Conservation (phyloP, 225 moss, liverwort and hornwort genomes). For the Physcomitrium patens region DNA sequence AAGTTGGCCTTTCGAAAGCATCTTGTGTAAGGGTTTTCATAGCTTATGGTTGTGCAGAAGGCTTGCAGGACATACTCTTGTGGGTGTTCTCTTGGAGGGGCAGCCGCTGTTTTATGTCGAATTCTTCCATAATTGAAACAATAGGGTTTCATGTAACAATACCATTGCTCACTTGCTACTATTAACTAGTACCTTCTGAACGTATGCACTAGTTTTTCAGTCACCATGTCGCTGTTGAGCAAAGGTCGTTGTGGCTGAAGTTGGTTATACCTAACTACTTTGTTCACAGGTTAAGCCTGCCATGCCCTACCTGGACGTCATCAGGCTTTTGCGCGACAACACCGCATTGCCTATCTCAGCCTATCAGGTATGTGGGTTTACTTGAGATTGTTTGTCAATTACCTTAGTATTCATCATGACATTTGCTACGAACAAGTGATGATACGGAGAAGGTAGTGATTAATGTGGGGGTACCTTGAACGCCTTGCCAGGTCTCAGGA, state of each 20-base stretch:
- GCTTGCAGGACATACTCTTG: too few relatives aligned
- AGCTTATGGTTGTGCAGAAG: not conserved
- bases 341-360: constrained; percentile 89
- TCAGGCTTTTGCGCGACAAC: constrained; percentile 88
- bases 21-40: not conserved
- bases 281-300: constrained; percentile 82
- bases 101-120: too few relatives aligned
- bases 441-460: not conserved
- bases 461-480: not conserved
- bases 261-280: not conserved
- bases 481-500: constrained; percentile 76
- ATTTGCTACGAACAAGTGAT: not conserved
- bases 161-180: too few relatives aligned
- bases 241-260: too few relatives aligned
- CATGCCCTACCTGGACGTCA: constrained; percentile 95
- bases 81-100: too few relatives aligned
- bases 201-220: too few relatives aligned
- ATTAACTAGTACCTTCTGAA: too few relatives aligned
- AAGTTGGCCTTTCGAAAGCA: not conserved
- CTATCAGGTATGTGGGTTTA: constrained; percentile 65
- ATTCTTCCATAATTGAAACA: too few relatives aligned
- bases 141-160: too few relatives aligned
- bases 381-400: not conserved
- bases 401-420: not conserved
- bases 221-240: too few relatives aligned